Evolutionary conservation across 176 grass and related monocot species (phyloP).

Genomic region (Tuctoria greenei): DNA sequence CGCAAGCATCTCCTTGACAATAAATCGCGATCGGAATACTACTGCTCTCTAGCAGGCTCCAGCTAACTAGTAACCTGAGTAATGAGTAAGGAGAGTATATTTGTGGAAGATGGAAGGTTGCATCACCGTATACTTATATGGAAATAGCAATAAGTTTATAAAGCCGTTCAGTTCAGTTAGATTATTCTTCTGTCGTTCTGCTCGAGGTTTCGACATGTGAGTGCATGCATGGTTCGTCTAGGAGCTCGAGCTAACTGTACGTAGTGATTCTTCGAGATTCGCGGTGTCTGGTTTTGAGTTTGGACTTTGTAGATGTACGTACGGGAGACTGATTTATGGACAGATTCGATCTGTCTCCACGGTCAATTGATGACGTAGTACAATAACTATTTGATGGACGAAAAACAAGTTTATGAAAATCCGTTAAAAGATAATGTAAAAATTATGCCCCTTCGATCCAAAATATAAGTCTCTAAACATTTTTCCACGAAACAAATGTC

Average conservation of each 20-base stretch:
- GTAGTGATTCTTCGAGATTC: not conserved
- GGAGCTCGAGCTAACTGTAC: not conserved
- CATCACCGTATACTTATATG: not conserved
- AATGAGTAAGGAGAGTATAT: not conserved
- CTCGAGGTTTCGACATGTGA: not conserved
- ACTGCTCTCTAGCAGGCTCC: not conserved
- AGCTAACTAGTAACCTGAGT: not conserved
- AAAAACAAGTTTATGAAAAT: too few relatives aligned
- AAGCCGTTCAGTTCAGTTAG: not conserved
- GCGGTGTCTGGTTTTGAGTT: not conserved
- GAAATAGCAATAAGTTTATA: not conserved
- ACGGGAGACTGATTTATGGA: not conserved
- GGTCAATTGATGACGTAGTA: not conserved
- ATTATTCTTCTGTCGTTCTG: not conserved
- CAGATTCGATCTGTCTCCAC: not conserved
- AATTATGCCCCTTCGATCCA: too few relatives aligned
- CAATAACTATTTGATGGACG: too few relatives aligned
- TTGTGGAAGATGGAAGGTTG: not conserved
- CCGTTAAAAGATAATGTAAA: too few relatives aligned
- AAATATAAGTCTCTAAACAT: too few relatives aligned
- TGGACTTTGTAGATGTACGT: not conserved
- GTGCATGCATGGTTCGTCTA: not conserved
- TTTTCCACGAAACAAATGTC: too few relatives aligned
- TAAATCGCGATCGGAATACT: not conserved
- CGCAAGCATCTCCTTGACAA: not conserved